A percentile compares a stretch with the other conserved stretches of the same genome.
These are phyloP conservation scores for Metarhizium album DNA, from an alignment of 2,329 filamentous ascomycete genomes.

Conservation along the genomic window DNA sequence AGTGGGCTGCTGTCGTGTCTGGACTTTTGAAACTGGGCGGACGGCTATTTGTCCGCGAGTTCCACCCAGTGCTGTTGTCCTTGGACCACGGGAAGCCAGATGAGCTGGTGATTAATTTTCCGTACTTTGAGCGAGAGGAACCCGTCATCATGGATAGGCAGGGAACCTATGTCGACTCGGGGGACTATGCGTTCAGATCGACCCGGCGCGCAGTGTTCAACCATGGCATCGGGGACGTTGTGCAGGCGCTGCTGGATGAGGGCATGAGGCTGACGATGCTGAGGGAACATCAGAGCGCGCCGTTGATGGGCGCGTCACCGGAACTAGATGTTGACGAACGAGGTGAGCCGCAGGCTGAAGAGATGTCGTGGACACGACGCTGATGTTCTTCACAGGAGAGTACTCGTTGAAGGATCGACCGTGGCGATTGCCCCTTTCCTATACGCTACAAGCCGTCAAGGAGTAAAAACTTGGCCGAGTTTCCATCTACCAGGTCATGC, in stretches of 20 bases:
- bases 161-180: constrained; percentile 6
- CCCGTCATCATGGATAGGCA: constrained; percentile 2
- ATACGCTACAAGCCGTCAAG: constrained; percentile 10
- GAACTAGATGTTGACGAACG: constrained; percentile 5
- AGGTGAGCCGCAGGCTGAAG: constrained; percentile 6
- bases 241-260: constrained; percentile 8
- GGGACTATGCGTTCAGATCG: neutral
- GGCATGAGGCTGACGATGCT: constrained; percentile 7
- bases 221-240: constrained; percentile 10
- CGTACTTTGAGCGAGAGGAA: constrained; percentile 10
- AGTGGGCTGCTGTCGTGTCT: constrained; percentile 7
- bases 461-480: neutral
- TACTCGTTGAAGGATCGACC: constrained; percentile 5
- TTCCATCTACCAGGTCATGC: neutral
- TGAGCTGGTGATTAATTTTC: constrained; percentile 3
- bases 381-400: constrained; percentile 3
- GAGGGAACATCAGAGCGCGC: constrained; percentile 9
- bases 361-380: neutral
- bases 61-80: constrained; percentile 8
- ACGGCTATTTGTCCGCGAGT: constrained; percentile 9
- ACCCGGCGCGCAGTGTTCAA: constrained; percentile 7
- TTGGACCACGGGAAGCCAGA: constrained; percentile 4
- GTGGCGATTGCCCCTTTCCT: constrained; percentile 8
- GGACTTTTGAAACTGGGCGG: constrained; percentile 9
- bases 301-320: constrained; percentile 5